Evolutionary conservation across 768 basidiomycete genomes (phyloP).

Genomic region (Crucibulum laeve): DNA sequence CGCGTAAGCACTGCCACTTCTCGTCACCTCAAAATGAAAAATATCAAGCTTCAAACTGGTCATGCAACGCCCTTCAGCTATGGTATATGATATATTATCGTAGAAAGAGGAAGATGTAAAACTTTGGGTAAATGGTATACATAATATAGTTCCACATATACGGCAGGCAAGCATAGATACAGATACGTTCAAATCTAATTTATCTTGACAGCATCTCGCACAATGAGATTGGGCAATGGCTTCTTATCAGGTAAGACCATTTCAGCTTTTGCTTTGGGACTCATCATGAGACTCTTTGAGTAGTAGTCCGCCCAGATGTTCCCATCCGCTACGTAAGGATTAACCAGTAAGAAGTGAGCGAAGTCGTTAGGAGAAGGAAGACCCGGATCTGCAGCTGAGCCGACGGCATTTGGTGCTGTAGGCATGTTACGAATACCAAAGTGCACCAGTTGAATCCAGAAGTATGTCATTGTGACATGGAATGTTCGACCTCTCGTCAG

Average conservation of each 20-base stretch:
- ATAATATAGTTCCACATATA: no score
- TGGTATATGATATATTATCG: no score
- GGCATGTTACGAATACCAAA: slow-evolving; percentile 37
- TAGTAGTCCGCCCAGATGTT: slow-evolving; percentile 41
- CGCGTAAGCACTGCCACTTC: no score
- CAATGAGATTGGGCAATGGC: slow-evolving; percentile 33
- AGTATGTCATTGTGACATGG: slow-evolving; percentile 45
- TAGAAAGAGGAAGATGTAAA: no score
- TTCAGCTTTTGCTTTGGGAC: slow-evolving; percentile 26
- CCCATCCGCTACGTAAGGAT: slow-evolving; percentile 36
- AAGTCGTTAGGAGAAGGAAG: slow-evolving; percentile 22
- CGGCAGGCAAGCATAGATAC: no score
- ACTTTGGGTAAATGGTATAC: no score
- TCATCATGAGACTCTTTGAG: slow-evolving; percentile 39
- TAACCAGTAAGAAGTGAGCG: slow-evolving; percentile 31
- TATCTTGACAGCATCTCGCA: slow-evolving; percentile 27
- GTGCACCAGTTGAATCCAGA: slow-evolving; percentile 47
- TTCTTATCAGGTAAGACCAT: slow-evolving; percentile 45
- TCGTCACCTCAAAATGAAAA: no score
- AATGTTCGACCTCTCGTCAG: slow-evolving; percentile 33
- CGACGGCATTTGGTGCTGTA: slow-evolving; percentile 12
- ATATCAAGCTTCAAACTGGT: no score
- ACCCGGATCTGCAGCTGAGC: slow-evolving; percentile 4
- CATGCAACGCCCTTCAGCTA: no score
- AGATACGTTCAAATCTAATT: no score